phyloP scores from a whole-genome alignment of 2,329 filamentous ascomycete species.

The Pezicula rhizophila region DNA sequence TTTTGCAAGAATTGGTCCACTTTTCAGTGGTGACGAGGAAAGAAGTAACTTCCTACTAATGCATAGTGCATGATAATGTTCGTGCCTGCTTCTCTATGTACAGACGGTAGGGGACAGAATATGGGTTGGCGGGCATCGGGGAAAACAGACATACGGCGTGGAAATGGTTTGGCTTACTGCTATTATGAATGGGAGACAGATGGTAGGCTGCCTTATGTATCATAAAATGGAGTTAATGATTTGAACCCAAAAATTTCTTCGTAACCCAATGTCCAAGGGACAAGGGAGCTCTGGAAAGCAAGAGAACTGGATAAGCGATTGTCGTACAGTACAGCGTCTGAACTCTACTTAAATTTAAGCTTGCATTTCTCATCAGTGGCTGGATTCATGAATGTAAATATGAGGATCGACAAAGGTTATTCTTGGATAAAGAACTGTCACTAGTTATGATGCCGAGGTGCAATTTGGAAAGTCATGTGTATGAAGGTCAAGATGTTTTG shows the following conservation, averaged over 20 bases:
- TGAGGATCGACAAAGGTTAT: no score
- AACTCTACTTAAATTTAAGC: no score
- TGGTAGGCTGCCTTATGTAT: conserved; percentile 21
- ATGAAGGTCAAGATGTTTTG: no score
- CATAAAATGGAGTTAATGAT: conserved; percentile 26
- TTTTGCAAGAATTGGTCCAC: conserved; percentile 24
- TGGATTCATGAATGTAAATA: no score
- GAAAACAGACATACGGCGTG: conserved; percentile 25
- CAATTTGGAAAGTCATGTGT: no score
- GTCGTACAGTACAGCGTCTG: no score
- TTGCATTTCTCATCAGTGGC: no score
- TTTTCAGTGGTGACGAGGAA: conserved; percentile 15
- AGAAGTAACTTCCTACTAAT: conserved; percentile 22
- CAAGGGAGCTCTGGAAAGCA: neutral
- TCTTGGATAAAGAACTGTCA: no score
- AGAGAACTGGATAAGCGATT: neutral
- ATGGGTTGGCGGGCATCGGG: conserved; percentile 12
- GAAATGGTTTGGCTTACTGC: conserved; percentile 22
- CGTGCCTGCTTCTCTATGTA: conserved; percentile 16
- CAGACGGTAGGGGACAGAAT: conserved; percentile 15
- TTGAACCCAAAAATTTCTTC: neutral
- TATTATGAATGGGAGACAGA: conserved; percentile 8
- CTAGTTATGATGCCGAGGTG: no score
- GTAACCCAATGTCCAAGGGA: neutral
- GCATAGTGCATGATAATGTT: conserved; percentile 28